Evolutionary conservation across 148 eudicot genomes (phyloP).

Genomic region (Hydrangea macrophylla): DNA sequence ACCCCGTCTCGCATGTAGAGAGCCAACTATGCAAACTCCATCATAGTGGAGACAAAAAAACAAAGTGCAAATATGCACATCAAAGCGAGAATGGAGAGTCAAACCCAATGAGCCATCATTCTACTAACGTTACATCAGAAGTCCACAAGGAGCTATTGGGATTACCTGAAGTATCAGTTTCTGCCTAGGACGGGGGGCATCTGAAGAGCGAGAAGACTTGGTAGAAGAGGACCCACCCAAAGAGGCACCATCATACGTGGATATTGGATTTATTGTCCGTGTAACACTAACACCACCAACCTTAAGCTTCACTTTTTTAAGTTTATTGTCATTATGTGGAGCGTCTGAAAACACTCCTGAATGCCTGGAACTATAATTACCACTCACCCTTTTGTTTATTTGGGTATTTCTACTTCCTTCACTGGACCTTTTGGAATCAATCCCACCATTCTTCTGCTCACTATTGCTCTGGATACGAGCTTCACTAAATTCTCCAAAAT

Average conservation of each 20-base stretch:
- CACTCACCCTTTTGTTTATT: constrained; percentile 1
- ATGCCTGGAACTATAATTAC: constrained; percentile 8
- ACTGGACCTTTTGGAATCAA: not conserved
- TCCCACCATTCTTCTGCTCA: not conserved
- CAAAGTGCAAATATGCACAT: no score
- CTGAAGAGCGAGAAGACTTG: constrained; percentile 11
- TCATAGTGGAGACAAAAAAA: no score
- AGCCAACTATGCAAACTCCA: no score
- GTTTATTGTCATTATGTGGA: constrained; percentile 21
- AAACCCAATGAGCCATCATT: no score
- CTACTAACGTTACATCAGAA: not conserved
- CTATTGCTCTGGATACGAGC: not conserved
- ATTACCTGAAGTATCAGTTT: constrained; percentile 16
- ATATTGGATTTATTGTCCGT: constrained; percentile 26
- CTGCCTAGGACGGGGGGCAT: constrained; percentile 6
- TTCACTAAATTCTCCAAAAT: not conserved
- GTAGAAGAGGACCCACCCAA: constrained; percentile 8
- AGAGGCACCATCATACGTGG: constrained; percentile 7
- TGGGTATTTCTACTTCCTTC: constrained; percentile 3
- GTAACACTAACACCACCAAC: constrained; percentile 39
- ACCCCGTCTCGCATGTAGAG: no score
- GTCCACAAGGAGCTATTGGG: not conserved
- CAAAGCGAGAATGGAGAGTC: no score
- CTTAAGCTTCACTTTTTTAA: constrained; percentile 38
- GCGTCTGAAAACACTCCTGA: constrained; percentile 10